Evolutionary conservation across 78 protist species (phyloP).

Genomic region (Chrysochromulina tobinii): DNA sequence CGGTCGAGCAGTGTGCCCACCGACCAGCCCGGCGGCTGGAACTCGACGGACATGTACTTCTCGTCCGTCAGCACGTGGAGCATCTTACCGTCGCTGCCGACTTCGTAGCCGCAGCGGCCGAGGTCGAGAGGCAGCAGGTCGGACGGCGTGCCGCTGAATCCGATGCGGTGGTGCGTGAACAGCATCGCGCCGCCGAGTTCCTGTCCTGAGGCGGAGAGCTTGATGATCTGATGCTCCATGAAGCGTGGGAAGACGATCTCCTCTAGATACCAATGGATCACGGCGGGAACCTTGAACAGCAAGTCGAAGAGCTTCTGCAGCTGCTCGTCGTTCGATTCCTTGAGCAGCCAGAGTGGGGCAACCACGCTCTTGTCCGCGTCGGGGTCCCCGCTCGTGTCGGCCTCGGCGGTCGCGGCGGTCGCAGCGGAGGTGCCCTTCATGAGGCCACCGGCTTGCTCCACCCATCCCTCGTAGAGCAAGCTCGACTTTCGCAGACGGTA

Average conservation of each 20-base stretch:
- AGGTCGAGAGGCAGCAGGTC: constrained; percentile 30
- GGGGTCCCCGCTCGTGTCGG: background rate
- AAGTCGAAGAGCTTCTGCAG: background rate
- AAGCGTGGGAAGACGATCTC: background rate
- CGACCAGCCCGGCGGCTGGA: background rate
- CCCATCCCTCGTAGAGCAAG: background rate
- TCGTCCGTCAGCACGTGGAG: constrained; percentile 23
- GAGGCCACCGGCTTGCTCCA: background rate
- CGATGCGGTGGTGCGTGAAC: constrained; percentile 18
- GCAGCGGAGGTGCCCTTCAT: background rate
- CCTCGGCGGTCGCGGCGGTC: no score
- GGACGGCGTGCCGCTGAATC: constrained; percentile 55
- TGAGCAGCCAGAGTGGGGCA: background rate
- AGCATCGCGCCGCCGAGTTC: constrained; percentile 33
- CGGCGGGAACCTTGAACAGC: background rate
- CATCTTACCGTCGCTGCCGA: constrained; percentile 40
- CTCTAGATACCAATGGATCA: background rate
- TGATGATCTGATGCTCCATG: background rate
- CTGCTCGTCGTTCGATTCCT: background rate
- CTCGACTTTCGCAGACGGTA: background rate
- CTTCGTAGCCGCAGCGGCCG: constrained; percentile 31
- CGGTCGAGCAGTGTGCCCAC: background rate
- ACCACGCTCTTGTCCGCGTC: background rate
- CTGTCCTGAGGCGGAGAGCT: constrained; percentile 17
- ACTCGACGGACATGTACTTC: background rate